These are phyloP conservation scores for Tulasnella sp. DNA, from an alignment of 768 basidiomycete genomes.

Conservation along the genomic window DNA sequence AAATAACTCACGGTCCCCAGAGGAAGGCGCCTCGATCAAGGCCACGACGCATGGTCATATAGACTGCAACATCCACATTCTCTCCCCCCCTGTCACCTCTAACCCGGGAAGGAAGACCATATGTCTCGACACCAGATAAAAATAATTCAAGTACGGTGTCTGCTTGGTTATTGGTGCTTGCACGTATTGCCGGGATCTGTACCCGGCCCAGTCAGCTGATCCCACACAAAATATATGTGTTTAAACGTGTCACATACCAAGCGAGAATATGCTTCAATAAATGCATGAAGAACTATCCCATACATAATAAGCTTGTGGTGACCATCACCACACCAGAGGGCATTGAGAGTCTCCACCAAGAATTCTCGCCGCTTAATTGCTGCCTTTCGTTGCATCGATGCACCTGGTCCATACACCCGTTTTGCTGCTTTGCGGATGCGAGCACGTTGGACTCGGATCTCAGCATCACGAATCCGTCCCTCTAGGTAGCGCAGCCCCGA, in stretches of 20 bases:
- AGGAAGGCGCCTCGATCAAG: conserved; percentile 20
- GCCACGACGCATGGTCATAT: conserved; percentile 21
- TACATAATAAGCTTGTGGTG: conserved; percentile 28
- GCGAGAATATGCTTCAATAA: background rate
- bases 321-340: too few species aligned
- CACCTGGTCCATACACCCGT: background rate
- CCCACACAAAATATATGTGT: too few species aligned
- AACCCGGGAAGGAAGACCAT: background rate
- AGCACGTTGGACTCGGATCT: background rate
- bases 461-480: background rate
- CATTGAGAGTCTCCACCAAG: background rate
- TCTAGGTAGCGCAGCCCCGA: background rate
- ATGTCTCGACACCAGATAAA: background rate
- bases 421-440: background rate
- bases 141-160: background rate
- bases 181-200: background rate
- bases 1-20: conserved; percentile 22
- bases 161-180: background rate
- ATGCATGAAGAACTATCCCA: conserved; percentile 34
- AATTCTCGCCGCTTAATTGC: background rate
- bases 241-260: background rate
- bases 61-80: conserved; percentile 23
- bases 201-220: too few species aligned
- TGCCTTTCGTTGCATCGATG: background rate
- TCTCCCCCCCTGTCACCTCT: conserved; percentile 26